phyloP scores from a whole-genome alignment of 805 yeast species.

The Wickerhamiella sorbophila region DNA sequence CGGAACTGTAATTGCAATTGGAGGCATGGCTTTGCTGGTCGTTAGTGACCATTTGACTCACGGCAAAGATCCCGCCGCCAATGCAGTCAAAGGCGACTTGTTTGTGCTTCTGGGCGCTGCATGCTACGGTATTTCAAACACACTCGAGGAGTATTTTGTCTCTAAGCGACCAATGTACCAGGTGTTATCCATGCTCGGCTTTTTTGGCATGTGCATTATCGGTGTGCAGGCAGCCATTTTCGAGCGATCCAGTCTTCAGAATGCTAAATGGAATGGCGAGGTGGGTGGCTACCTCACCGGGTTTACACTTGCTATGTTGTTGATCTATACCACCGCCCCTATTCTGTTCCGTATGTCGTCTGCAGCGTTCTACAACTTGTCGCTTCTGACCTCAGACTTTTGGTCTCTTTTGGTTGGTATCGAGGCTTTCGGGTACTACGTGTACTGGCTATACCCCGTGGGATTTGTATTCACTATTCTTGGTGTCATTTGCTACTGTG shows the following conservation, averaged over 20 bases:
- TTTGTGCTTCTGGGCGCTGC: conserved; percentile 33
- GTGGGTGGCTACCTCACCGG: conserved; percentile 34
- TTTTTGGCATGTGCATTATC: conserved; percentile 30
- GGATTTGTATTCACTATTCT: conserved; percentile 31
- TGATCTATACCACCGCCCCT: conserved; percentile 31
- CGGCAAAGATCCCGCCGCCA: conserved; percentile 28
- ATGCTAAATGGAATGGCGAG: conserved; percentile 28
- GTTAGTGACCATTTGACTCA: conserved; percentile 30
- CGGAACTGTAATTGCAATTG: conserved; percentile 30
- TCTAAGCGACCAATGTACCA: conserved; percentile 33
- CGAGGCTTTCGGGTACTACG: conserved; percentile 31
- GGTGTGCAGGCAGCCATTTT: conserved; percentile 33
- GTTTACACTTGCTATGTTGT: conserved; percentile 28
- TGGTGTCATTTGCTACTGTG: conserved; percentile 30
- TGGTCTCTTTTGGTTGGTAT: conserved; percentile 34
- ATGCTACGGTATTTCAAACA: conserved; percentile 33
- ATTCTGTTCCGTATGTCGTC: conserved; percentile 32
- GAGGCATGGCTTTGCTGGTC: conserved; percentile 31
- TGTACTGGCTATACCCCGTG: conserved; percentile 34
- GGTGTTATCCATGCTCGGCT: conserved; percentile 31
- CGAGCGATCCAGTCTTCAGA: conserved; percentile 25
- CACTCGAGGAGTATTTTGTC: conserved; percentile 31
- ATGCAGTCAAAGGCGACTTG: conserved; percentile 32
- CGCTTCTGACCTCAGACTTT: conserved; percentile 31
- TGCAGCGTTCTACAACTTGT: conserved; percentile 33